Base-by-base conservation (phyloP, 176 grass and related monocot species). In the Puya raimondii region DNA sequence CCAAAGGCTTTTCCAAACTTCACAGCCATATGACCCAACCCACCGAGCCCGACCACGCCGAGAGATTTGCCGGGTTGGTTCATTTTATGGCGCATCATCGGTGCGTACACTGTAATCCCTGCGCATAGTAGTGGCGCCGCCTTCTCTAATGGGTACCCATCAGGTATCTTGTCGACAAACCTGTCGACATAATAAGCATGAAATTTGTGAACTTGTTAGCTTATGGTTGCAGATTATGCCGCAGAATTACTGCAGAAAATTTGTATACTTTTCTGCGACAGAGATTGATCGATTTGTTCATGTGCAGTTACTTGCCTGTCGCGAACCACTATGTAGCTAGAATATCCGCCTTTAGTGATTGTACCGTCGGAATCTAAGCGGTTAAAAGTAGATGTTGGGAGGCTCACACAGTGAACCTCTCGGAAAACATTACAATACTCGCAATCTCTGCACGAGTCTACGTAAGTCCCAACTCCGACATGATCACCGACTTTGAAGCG, bases 1-100 rank as follows among this genome's bases (percentile, higher is more conserved):
- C 90, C 90, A 73, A 92, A 88, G 14, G 80, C 80, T 68, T 92
- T 92, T 29, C 86, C 91, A 75, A 95, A 90, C 66, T 95, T 95
- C 15, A 90, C 80, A 49, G 86, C 84, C 91, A 95, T 85, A 68
- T 90, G 91, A 48, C 86, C 86, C 47, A 95, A 66, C 0, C 86
- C 91, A 71, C 91, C 91, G 3, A 95, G 82, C 15, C 91, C 86
- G 63, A 95, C 74, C 10, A 95, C 81, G 2, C 91, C 86, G 10
- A 95, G 81, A 10, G 86, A 95, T 49, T 87, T 89, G 16, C 86
- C 91, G 6, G 86, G 83, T 53, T 95, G 86, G 78, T 95, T 87
- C 91, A 95, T 95, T 67, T 80, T 87, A 71, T 95, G 87, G 9
- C 79, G 69, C 70, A 83, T 79, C 87, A 96, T 96, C 15, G 91